A percentile compares a stretch with the other conserved stretches of the same genome.
These are phyloP conservation scores for Thoreauomyces humboldtii DNA, from an alignment of 192 early-diverging fungal species.

Conservation along the genomic window DNA sequence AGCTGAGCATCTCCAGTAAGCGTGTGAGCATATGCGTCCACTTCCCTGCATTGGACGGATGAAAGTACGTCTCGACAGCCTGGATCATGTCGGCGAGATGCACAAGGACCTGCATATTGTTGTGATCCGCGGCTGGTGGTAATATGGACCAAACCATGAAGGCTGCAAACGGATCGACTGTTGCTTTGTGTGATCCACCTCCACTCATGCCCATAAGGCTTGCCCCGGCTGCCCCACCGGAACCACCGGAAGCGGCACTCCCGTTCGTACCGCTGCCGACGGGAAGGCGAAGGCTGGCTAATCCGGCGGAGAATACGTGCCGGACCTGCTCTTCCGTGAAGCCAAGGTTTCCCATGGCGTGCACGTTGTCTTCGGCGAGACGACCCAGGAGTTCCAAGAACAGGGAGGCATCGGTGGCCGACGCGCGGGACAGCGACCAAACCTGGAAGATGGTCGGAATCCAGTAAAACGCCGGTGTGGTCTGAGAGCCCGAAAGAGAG, in stretches of 20 bases:
- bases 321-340: constrained; percentile 64
- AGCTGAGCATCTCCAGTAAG: constrained; percentile 66
- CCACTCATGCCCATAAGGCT: background rate
- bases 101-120: constrained; percentile 48
- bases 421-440: constrained; percentile 71
- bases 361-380: constrained; percentile 51
- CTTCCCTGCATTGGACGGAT: constrained; percentile 87
- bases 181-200: constrained; percentile 27
- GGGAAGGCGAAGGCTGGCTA: constrained; percentile 36
- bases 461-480: constrained; percentile 63
- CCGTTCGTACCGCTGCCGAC: constrained; percentile 37
- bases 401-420: constrained; percentile 60
- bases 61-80: constrained; percentile 83
- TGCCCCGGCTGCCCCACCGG: constrained; percentile 11
- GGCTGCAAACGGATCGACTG: constrained; percentile 64
- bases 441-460: constrained; percentile 80
- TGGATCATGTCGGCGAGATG: constrained; percentile 75
- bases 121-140: constrained; percentile 29
- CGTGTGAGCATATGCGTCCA: constrained; percentile 77
- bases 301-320: constrained; percentile 55
- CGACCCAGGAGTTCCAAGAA: constrained; percentile 71
- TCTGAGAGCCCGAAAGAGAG: constrained; percentile 16
- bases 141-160: constrained; percentile 81
- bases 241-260: background rate
- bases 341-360: constrained; percentile 32